A percentile compares a stretch with the other conserved stretches of the same genome.
Conservation (phyloP, 1,284 basidiomycete genomes). For the Mycena citricolor region DNA sequence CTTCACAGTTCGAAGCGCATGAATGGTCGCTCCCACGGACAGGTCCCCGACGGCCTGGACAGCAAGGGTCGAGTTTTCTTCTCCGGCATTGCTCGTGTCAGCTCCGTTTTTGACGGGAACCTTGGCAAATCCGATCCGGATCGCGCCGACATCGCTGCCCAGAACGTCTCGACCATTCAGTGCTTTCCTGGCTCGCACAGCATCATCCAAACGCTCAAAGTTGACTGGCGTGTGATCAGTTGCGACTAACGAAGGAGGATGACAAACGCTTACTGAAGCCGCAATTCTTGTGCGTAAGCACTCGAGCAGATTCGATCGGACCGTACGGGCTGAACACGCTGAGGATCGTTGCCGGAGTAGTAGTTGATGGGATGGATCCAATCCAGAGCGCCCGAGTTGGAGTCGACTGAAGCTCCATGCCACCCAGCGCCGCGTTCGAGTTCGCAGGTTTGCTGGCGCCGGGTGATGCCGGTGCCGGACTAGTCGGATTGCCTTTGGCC, state of each 20-base stretch:
- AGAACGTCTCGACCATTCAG: constrained; percentile 94
- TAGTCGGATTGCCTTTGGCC: constrained; percentile 68
- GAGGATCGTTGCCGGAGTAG: constrained; percentile 89
- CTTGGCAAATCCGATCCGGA: constrained; percentile 95
- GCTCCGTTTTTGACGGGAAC: constrained; percentile 86
- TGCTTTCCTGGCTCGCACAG: constrained; percentile 91
- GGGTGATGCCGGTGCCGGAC: constrained; percentile 64
- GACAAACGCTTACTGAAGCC: constrained; percentile 81
- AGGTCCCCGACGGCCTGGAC: constrained; percentile 80
- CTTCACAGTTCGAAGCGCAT: constrained; percentile 81
- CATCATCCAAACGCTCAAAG: constrained; percentile 96
- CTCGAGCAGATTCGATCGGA: constrained; percentile 93
- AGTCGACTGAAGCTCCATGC: constrained; percentile 78
- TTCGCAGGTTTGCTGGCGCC: constrained; percentile 51
- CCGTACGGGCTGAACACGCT: constrained; percentile 96
- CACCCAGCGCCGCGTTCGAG: constrained; percentile 51
- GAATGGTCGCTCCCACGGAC: constrained; percentile 81
- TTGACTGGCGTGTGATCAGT: constrained; percentile 61
- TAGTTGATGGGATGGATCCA: constrained; percentile 91
- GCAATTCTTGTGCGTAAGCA: constrained; percentile 96
- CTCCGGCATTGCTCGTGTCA: constrained; percentile 59
- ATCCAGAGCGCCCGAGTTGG: constrained; percentile 96
- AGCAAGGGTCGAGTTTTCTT: constrained; percentile 61
- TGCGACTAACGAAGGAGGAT: constrained; percentile 5
- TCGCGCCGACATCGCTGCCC: constrained; percentile 92